phyloP scores from a whole-genome alignment of 768 basidiomycete genomes.

The Lactifluus pinguis region DNA sequence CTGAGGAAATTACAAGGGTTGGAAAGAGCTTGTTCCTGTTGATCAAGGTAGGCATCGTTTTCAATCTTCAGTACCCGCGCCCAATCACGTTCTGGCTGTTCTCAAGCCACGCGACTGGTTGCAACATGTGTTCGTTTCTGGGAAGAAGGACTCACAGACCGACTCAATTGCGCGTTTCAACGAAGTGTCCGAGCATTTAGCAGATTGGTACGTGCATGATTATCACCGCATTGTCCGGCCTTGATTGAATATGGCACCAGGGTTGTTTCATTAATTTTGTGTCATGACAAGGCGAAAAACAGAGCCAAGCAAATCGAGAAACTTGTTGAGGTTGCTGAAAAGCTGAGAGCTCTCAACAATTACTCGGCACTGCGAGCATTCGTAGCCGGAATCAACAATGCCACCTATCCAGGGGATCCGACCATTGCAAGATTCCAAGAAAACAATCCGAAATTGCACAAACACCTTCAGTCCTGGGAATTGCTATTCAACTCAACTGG shows the following conservation, averaged over 20 bases:
- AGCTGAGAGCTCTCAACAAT: slow-evolving; percentile 77
- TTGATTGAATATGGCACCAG: slow-evolving; percentile 32
- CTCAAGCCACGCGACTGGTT: slow-evolving; percentile 81
- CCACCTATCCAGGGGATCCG: slow-evolving; percentile 67
- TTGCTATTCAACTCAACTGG: slow-evolving; percentile 73
- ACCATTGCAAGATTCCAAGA: slow-evolving; percentile 66
- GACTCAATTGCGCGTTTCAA: slow-evolving; percentile 73
- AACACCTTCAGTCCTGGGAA: slow-evolving; percentile 75
- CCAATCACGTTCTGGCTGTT: slow-evolving; percentile 10
- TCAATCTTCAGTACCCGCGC: not conserved
- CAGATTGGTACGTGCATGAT: slow-evolving; percentile 51
- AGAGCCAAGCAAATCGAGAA: slow-evolving; percentile 83
- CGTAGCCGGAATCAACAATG: slow-evolving; percentile 86
- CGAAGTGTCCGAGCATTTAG: slow-evolving; percentile 71
- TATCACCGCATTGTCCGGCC: slow-evolving; percentile 9
- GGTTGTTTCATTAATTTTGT: slow-evolving; percentile 86
- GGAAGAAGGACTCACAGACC: slow-evolving; percentile 51
- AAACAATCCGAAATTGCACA: slow-evolving; percentile 59
- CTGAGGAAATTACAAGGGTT: slow-evolving; percentile 76
- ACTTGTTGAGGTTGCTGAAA: slow-evolving; percentile 75
- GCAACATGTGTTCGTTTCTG: slow-evolving; percentile 61
- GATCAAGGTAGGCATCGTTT: slow-evolving; percentile 52
- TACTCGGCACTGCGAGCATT: slow-evolving; percentile 90
- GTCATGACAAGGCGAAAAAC: slow-evolving; percentile 66
- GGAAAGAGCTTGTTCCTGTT: slow-evolving; percentile 60